phyloP scores from a whole-genome alignment of 1,139 yeast genomes.

The Lodderomyces margitis region DNA sequence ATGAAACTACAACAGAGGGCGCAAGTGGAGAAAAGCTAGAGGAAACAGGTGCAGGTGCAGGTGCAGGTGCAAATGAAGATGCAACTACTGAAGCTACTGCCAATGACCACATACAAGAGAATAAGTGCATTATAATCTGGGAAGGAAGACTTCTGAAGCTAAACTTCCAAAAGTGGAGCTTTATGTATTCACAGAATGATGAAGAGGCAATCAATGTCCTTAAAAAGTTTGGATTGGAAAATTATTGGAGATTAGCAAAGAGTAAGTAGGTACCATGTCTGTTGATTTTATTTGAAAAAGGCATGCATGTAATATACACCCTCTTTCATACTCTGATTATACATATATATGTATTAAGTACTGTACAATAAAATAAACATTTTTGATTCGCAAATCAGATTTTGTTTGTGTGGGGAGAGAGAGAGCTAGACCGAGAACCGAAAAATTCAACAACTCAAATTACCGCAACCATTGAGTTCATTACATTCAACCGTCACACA shows the following conservation, averaged over 20 bases:
- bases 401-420: conserved; percentile 1
- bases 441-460: neutral
- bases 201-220: conserved; percentile 55
- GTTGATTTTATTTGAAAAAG: too few relatives aligned
- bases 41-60: conserved; percentile 38
- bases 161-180: conserved; percentile 62
- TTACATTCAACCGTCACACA: neutral
- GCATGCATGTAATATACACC: too few relatives aligned
- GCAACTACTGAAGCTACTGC: conserved; percentile 11
- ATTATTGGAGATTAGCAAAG: conserved; percentile 57
- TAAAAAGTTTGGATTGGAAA: conserved; percentile 49
- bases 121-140: conserved; percentile 60
- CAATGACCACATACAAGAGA: neutral
- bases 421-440: neutral
- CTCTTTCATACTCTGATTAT: too few relatives aligned
- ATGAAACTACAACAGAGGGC: conserved; percentile 14
- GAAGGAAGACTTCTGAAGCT: conserved; percentile 62
- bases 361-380: too few relatives aligned
- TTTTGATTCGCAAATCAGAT: neutral
- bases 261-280: conserved; percentile 13
- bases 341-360: too few relatives aligned
- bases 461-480: neutral
- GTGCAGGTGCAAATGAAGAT: too few relatives aligned
- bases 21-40: conserved; percentile 3
- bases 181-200: conserved; percentile 48